Conservation (phyloP, 306 rosid species). For the Fagus crenata region DNA sequence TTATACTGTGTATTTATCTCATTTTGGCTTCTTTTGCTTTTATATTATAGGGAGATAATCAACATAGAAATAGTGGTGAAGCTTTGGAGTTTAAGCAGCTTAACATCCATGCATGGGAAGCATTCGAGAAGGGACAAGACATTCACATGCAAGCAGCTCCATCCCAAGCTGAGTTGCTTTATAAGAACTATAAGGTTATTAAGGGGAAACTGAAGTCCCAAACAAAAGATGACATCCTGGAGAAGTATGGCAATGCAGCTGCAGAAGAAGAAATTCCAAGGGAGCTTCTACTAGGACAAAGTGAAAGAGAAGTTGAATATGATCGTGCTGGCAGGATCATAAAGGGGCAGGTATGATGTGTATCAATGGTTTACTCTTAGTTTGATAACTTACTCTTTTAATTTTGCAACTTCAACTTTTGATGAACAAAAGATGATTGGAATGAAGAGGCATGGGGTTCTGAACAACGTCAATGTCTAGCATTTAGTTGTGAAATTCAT, state of each 20-base stretch:
- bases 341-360: constrained; percentile 47
- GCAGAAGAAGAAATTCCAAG: constrained; percentile 51
- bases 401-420: background rate
- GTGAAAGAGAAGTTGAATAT: constrained; percentile 62
- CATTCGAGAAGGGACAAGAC: constrained; percentile 32
- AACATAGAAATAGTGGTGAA: no score
- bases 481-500: no score
- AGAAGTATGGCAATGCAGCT: constrained; percentile 67
- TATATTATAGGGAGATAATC: no score
- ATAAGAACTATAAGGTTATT: constrained; percentile 55
- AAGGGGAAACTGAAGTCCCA: constrained; percentile 61
- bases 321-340: constrained; percentile 62
- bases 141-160: constrained; percentile 73
- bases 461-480: background rate
- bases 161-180: constrained; percentile 64
- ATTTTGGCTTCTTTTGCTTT: no score
- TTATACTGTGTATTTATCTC: no score
- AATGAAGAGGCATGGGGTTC: background rate
- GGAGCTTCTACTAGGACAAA: constrained; percentile 67
- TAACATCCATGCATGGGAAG: no score
- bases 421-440: background rate
- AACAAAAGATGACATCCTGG: constrained; percentile 56
- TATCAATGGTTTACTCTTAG: background rate
- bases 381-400: background rate
- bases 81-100: no score